Evolutionary conservation across 2,329 filamentous ascomycete species (phyloP).

Genomic region (Blastomyces parvus): DNA sequence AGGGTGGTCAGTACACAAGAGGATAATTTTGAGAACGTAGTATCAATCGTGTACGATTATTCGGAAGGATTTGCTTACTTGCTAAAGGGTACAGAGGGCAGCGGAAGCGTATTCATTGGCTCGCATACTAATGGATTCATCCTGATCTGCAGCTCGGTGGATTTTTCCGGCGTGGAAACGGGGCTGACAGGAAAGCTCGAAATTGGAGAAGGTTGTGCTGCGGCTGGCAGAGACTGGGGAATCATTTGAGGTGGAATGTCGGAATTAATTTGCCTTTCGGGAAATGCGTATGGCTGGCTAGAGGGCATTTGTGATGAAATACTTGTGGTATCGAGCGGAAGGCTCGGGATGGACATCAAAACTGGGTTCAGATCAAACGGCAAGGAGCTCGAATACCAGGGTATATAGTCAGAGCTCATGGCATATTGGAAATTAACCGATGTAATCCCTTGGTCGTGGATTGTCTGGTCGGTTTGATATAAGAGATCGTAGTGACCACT

Average conservation of each 20-base stretch:
- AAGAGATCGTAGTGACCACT: conserved; percentile 90
- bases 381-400: conserved; percentile 31
- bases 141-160: conserved; percentile 26
- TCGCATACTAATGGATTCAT: conserved; percentile 36
- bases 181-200: conserved; percentile 21
- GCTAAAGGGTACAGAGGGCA: conserved; percentile 32
- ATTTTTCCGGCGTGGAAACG: conserved; percentile 25
- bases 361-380: conserved; percentile 33
- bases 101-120: conserved; percentile 32
- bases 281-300: conserved; percentile 23
- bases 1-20: neutral
- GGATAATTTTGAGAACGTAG: neutral
- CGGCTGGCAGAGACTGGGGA: conserved; percentile 16
- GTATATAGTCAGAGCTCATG: conserved; percentile 30
- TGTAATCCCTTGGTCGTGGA: conserved; percentile 18
- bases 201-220: conserved; percentile 18
- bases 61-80: conserved; percentile 25
- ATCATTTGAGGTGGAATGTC: conserved; percentile 6
- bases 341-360: conserved; percentile 33
- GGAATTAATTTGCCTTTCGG: conserved; percentile 21
- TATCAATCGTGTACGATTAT: neutral
- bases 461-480: conserved; percentile 52
- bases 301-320: conserved; percentile 25
- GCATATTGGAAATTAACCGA: conserved; percentile 35
- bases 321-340: conserved; percentile 29